Evolutionary conservation across 495 filamentous ascomycete species (phyloP), one percentile per base, ranked within the genome.

Genomic region (Rusavskia elegans): DNA sequence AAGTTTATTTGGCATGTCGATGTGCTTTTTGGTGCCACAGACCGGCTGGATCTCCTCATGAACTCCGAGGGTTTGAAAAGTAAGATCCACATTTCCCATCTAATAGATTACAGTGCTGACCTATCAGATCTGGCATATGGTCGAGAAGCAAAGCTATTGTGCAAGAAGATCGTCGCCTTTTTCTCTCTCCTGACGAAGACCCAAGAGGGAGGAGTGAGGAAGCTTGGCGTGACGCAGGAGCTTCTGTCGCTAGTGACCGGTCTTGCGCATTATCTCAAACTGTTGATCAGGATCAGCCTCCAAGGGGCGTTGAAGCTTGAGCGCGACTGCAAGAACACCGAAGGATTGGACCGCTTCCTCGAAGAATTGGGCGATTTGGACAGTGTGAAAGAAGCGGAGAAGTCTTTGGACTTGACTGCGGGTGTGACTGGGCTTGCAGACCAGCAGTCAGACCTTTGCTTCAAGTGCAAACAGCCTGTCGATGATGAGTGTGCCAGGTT

Each of bases 151-250:
- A 99, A 97, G 67, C 74, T 99, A 30, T 80, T 99, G 13, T 99
- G 93, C 73, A 99, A 99, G 66, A 99, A 99, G 67, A 94, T 99
- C 50, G 92, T 99, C 25, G 85, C 92, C 17, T 99, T 99, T 71
- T 99, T 99, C 65, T 83, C 85, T 11, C 69, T 99, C 30, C 72
- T 99, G 5, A 89, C 90, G 2, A 94, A 94, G 60, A 90, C 87
- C 2, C 89, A 96, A 65, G 88, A 95, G 57, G 87, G 82, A 14
- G 87, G 87, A 8, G 80, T 87, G 36, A 73, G 85, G 41, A 76
- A 95, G 62, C 77, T 96, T 11, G 93, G 93, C 38, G 93, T 99
- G 32, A 99, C 93, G 14, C 93, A 99, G 66, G 93, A 97, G 62
- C 75, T 99, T 21, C 71, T 99, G 14, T 90, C 88, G 11, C 74